Conservation (phyloP, 768 basidiomycete species). For the Nidularia pulvinata region DNA sequence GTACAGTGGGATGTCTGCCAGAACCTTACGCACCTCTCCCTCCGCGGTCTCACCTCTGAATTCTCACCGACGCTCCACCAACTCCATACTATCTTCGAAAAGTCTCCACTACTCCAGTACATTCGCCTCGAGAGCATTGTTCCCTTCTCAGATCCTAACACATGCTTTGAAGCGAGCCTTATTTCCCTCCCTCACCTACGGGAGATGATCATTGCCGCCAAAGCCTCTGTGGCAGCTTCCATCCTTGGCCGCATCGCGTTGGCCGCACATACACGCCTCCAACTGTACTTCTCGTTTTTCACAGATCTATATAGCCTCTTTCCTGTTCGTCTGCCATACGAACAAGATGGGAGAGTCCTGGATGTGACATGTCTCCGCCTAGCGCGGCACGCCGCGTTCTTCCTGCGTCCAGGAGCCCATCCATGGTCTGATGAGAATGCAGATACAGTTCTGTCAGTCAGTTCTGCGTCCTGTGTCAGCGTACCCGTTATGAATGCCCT, state of each 20-base stretch:
- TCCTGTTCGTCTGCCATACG: constrained; percentile 17
- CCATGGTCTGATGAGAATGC: constrained; percentile 17
- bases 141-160: constrained; percentile 4
- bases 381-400: constrained; percentile 17
- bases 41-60: constrained; percentile 25
- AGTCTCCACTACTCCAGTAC: constrained; percentile 29
- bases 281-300: constrained; percentile 19
- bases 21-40: constrained; percentile 26
- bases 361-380: constrained; percentile 10
- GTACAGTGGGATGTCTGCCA: constrained; percentile 28
- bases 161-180: not conserved
- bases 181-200: constrained; percentile 19
- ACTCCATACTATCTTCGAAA: constrained; percentile 25
- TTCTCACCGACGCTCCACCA: constrained; percentile 30
- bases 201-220: constrained; percentile 24
- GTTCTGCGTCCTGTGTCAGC: constrained; percentile 16
- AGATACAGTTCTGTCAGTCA: constrained; percentile 39
- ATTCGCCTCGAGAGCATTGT: constrained; percentile 27
- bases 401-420: constrained; percentile 10
- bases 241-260: constrained; percentile 21
- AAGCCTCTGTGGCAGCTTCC: constrained; percentile 17
- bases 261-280: constrained; percentile 18
- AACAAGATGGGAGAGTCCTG: not conserved
- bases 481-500: constrained; percentile 13
- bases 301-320: constrained; percentile 23